Evolutionary conservation across 306 rosid species (phyloP), one percentile per base, ranked within the genome.

Genomic region (Carpinus viminea): DNA sequence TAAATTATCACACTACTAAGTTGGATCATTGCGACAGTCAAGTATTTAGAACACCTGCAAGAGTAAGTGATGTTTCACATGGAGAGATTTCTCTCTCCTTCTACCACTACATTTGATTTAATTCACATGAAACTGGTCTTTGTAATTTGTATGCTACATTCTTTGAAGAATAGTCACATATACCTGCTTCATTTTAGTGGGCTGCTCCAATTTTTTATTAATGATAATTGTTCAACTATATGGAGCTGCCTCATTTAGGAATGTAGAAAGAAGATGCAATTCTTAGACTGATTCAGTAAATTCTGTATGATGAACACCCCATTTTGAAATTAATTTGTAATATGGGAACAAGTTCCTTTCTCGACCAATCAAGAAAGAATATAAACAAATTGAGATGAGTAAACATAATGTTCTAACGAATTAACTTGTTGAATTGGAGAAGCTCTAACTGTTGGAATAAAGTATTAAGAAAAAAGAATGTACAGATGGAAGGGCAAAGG

Each of bases 11-110:
- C 64, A 55, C 45, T 76, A 73, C 21, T 48, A 43, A 7, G 54
- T 73, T 69, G 34, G 18, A 70, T n/a, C 74, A 28, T 72, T 68
- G 15, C 74, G 79, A 75, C 55, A 12, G 66, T 75, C 73, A 66
- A 54, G 72, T 15, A 34, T 17, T 20, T 66, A 17, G 50, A 66
- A 16, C 28, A 18, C 72, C 28, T 66, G 9, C 72, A 38, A 66
- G 72, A 66, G 13, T 41, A 20, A 41, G 31, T 38, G 6, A 18
- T 18, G 64, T 8, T 6, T 8, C 5, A 7, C 48, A 36, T 10
- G 16, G 48, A 45, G 48, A 45, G 20, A 15, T 54, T 16, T 54
- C 15, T 54, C 60, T 54, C 66, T 21, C 38, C 17, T 59, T 31
- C 34, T 31, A 4, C 16, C 38, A 59, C 18, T 26, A 21, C 66